These are phyloP conservation scores for Cucumis cinereus DNA, from an alignment of 306 rosid species.

Conservation along the genomic window DNA sequence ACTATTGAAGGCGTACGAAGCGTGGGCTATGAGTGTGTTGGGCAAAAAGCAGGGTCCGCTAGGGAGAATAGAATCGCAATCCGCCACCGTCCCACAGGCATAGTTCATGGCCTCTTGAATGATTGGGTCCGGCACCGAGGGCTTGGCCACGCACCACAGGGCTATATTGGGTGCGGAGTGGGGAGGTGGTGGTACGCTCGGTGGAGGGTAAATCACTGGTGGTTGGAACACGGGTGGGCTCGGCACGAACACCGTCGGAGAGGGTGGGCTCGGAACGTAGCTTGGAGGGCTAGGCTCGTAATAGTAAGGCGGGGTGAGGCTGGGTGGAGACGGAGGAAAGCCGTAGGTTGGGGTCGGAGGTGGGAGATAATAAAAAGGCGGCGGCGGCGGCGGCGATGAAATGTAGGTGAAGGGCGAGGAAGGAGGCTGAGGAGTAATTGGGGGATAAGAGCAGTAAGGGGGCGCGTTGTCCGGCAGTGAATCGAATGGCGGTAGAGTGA, in stretches of 20 bases:
- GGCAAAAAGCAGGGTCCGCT: conserved; percentile 69
- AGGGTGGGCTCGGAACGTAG: conserved; percentile 33
- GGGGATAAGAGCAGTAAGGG: conserved; percentile 62
- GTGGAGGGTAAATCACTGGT: conserved; percentile 76
- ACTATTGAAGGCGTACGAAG: conserved; percentile 85
- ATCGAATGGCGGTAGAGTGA: conserved; percentile 66
- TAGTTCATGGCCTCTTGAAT: conserved; percentile 87
- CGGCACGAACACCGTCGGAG: conserved; percentile 44
- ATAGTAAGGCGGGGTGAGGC: not conserved
- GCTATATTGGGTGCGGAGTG: conserved; percentile 22
- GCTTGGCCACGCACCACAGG: conserved; percentile 93
- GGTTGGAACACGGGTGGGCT: conserved; percentile 63
- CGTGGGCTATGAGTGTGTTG: conserved; percentile 48
- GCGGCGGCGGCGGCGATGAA: conserved; percentile 18
- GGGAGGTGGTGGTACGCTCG: conserved; percentile 51
- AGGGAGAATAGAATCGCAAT: conserved; percentile 54
- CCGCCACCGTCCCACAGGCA: conserved; percentile 86
- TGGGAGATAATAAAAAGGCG: conserved; percentile 21
- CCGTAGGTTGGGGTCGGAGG: conserved; percentile 36
- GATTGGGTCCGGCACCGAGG: conserved; percentile 92
- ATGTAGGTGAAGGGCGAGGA: conserved; percentile 37
- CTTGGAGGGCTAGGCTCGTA: conserved; percentile 13
- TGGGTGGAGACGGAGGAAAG: conserved; percentile 10
- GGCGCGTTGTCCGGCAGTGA: conserved; percentile 44
- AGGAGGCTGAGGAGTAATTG: conserved; percentile 30